Base-by-base conservation (phyloP, 1,139 yeast species). In the Pichia sp. region DNA sequence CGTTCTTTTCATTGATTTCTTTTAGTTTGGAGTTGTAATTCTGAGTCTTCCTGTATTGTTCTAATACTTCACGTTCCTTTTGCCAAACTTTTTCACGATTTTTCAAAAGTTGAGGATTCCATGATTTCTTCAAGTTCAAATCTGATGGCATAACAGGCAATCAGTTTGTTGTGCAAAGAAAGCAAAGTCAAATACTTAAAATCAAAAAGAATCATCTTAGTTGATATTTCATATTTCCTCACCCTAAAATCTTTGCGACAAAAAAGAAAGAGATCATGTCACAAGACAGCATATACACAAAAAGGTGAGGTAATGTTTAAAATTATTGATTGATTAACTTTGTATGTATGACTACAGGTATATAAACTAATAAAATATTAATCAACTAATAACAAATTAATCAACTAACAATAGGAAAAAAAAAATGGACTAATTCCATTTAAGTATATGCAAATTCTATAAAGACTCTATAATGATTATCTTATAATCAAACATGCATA, bases 41-140 rank as follows among this genome's bases (percentile, higher is more conserved):
- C 51, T 80, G 74, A 39, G 83, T 79, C 59, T 77, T 76, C 58
- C 79, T 77, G 48, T 83, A 77, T 60, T 88, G 95, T 29, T 78
- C 77, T 11, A 88, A 69, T 23, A 86, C 82, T 45, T 82, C 83
- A 60, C 88, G 90, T 61, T 92, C 97, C 49, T 73, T 75, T 57
- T 81, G 74, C 95, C 95, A 85, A 32, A 90, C 92, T 61, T 82
- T 85, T 57, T 82, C 83, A 67, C 85, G 90, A 71, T 92, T 92
- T 66, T 85, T 85, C 59, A 85, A 71, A 45, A 87, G 72, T 39
- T 86, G 90, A 4, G 97, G 97, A 64, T 90, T 89, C 97, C 97
- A 92, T 51, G 97, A 90, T 65, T 92, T 92, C 67, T 90, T 85
- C 50, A 89, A 67, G 63, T 90, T 90, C 55, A 90, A 72, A 66